These are phyloP conservation scores for Atkinsonella hypoxylon DNA, from an alignment of 2,329 filamentous ascomycete genomes.

Conservation along the genomic window DNA sequence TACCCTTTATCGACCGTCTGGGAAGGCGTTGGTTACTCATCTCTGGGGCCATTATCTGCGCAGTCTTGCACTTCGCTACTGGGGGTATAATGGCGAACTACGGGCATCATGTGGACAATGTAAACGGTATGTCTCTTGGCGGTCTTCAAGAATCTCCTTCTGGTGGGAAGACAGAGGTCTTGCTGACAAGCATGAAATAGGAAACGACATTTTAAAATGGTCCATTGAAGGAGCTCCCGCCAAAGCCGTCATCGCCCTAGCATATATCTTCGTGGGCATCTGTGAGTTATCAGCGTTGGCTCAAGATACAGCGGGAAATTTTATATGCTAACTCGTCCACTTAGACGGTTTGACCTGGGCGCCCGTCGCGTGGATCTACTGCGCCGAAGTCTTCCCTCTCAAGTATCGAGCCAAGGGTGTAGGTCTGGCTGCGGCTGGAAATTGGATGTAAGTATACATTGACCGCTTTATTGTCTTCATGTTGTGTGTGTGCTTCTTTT, in stretches of 20 bases:
- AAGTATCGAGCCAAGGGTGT: slow-evolving; percentile 38
- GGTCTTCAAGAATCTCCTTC: no score
- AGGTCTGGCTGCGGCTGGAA: slow-evolving; percentile 33
- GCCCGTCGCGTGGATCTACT: slow-evolving; percentile 39
- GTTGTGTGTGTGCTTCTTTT: no score
- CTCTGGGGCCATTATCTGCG: slow-evolving; percentile 31
- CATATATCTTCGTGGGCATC: slow-evolving; percentile 33
- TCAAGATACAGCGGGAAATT: not conserved
- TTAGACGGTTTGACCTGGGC: slow-evolving; percentile 23
- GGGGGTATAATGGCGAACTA: slow-evolving; percentile 37
- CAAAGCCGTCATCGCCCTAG: slow-evolving; percentile 38
- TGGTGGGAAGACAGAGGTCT: no score
- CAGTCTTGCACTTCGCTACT: slow-evolving; percentile 33
- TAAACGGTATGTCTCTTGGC: slow-evolving; percentile 11
- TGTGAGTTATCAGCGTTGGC: slow-evolving; percentile 3
- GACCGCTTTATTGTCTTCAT: not conserved
- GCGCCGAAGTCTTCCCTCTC: slow-evolving; percentile 37
- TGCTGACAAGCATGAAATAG: slow-evolving; percentile 9
- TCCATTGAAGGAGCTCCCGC: slow-evolving; percentile 30
- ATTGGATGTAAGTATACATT: slow-evolving; percentile 15
- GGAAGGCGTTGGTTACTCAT: slow-evolving; percentile 36
- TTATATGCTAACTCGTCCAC: no score
- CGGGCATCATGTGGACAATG: slow-evolving; percentile 29
- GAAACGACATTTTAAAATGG: slow-evolving; percentile 35
- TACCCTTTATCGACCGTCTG: slow-evolving; percentile 36